Conservation (phyloP, 2,329 filamentous ascomycete species). For the Aspergillus latus region DNA sequence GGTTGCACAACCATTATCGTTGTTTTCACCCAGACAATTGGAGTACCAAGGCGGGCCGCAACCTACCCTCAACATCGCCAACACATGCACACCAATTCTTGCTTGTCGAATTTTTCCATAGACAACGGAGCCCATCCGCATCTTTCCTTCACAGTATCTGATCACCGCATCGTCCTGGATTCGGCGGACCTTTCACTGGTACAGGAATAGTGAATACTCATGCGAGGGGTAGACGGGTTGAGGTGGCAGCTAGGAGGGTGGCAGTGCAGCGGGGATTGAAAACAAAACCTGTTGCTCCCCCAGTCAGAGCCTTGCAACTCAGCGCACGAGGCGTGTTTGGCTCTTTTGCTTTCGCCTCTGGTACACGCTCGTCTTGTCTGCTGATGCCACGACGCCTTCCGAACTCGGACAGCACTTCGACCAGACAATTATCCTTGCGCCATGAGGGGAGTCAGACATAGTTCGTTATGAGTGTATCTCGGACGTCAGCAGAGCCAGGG, state of each 20-base stretch:
- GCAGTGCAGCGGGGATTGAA: slow-evolving; percentile 7
- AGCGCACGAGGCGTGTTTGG: background rate
- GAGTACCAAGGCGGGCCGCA: too few relatives aligned
- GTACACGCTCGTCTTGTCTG: background rate
- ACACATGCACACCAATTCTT: background rate
- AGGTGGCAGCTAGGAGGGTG: slow-evolving; percentile 1
- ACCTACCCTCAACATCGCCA: background rate
- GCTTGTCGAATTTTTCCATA: background rate
- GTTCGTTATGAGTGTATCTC: slow-evolving; percentile 14
- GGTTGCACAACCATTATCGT: background rate
- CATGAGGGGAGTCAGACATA: slow-evolving; percentile 4
- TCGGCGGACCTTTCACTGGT: background rate
- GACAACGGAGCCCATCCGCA: background rate
- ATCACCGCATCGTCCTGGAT: background rate
- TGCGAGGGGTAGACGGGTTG: background rate
- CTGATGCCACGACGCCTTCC: background rate
- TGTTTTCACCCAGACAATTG: background rate
- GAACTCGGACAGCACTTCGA: background rate
- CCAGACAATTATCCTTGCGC: background rate
- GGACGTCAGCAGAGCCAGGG: slow-evolving; percentile 5
- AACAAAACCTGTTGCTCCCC: background rate
- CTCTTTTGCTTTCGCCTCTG: background rate
- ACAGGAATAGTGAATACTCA: background rate
- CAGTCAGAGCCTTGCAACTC: background rate
- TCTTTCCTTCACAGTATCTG: background rate